Conservation (phyloP, 306 rosid species). For the Ziziphus jujuba region DNA sequence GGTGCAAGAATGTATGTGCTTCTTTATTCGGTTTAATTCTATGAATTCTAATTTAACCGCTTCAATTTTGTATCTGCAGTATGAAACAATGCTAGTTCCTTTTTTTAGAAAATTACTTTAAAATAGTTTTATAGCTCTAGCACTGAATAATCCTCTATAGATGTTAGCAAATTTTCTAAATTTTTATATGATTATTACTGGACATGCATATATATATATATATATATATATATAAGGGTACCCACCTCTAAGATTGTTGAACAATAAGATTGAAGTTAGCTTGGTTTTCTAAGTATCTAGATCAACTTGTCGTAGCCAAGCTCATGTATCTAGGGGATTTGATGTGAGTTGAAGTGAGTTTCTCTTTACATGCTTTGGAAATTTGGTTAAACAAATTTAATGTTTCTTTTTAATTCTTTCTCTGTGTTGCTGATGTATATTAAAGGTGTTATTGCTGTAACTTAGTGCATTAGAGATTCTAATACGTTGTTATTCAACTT, state of each 20-base stretch:
- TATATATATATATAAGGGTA: too few relatives aligned
- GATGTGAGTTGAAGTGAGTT: neutral
- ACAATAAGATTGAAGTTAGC: neutral
- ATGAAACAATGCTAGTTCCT: neutral
- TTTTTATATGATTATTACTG: too few relatives aligned
- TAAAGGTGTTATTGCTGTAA: neutral
- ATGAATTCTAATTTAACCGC: neutral
- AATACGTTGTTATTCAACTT: neutral
- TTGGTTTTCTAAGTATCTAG: constrained; percentile 4
- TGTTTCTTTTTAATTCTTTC: neutral
- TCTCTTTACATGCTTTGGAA: neutral
- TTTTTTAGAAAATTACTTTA: neutral
- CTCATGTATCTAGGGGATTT: neutral
- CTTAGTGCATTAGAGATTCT: too few relatives aligned
- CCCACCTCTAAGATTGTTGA: neutral
- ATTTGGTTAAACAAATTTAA: neutral
- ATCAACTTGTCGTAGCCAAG: neutral
- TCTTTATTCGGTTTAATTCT: neutral
- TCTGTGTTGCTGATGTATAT: neutral
- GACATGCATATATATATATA: neutral
- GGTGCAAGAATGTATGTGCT: constrained; percentile 44
- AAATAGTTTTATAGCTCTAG: neutral
- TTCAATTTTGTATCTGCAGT: neutral
- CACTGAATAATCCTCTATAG: neutral
- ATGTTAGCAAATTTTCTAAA: too few relatives aligned